These are phyloP conservation scores for Akanthomyces uredinophilus DNA, from an alignment of 2,329 filamentous ascomycete species.

Conservation along the genomic window DNA sequence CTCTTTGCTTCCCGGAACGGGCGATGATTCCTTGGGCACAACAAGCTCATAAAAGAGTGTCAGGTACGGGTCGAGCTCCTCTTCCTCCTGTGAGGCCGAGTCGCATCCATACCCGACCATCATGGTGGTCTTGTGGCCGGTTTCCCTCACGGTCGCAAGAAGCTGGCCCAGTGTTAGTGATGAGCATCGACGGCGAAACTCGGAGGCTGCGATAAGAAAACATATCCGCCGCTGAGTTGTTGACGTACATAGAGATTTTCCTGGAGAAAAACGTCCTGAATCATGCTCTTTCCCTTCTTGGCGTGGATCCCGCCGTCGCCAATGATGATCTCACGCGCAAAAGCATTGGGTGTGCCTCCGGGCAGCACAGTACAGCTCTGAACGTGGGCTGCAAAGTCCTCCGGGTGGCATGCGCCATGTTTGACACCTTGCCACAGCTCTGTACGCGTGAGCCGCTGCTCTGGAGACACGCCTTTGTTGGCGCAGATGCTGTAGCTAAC, in stretches of 20 bases:
- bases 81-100: neutral
- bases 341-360: neutral
- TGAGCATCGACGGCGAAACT: neutral
- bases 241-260: neutral
- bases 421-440: neutral
- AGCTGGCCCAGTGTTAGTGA: neutral
- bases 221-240: neutral
- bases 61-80: neutral
- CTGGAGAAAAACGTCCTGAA: neutral
- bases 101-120: neutral
- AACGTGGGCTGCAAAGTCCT: neutral
- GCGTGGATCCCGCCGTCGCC: neutral
- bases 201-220: neutral
- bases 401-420: neutral
- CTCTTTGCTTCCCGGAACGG: neutral
- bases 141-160: neutral
- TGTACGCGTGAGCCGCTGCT: neutral
- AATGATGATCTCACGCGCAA: neutral
- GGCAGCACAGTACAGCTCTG: neutral
- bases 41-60: constrained; percentile 1
- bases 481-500: neutral
- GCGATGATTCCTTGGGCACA: neutral
- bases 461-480: neutral
- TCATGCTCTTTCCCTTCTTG: constrained; percentile 1
- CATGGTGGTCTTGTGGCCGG: neutral